phyloP scores from a whole-genome alignment of 371 early-diverging fungal genomes.

The Hamiltosporidium tvaerminnensis region DNA sequence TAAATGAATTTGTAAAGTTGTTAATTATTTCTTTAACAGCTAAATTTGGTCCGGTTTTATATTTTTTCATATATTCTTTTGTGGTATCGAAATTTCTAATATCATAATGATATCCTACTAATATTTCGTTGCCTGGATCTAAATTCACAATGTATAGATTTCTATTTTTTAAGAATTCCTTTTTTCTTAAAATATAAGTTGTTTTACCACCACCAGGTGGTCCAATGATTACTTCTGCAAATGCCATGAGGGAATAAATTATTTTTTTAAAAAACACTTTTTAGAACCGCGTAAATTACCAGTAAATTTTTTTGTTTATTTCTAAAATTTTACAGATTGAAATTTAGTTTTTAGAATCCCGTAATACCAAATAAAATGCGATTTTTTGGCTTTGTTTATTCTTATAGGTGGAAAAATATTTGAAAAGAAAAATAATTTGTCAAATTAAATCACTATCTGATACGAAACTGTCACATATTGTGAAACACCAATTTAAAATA shows the following conservation, averaged over 20 bases:
- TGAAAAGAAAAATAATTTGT: no score
- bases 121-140: conserved; percentile 27
- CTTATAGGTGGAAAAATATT: no score
- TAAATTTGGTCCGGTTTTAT: conserved; percentile 24
- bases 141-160: conserved; percentile 18
- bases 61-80: conserved; percentile 11
- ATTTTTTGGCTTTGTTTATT: no score
- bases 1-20: conserved; percentile 7
- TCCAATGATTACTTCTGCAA: conserved; percentile 34
- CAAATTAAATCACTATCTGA: no score
- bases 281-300: no score
- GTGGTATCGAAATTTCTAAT: conserved; percentile 5
- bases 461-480: no score
- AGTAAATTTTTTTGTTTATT: no score
- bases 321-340: no score
- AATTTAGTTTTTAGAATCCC: no score
- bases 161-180: conserved; percentile 16
- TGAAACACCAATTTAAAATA: no score
- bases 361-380: no score
- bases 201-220: conserved; percentile 38
- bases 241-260: conserved; percentile 12
- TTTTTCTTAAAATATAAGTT: conserved; percentile 27
- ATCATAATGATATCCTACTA: conserved; percentile 2
- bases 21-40: conserved; percentile 20
- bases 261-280: not conserved